These are phyloP conservation scores for Candolleomyces eurysporus DNA, from an alignment of 768 basidiomycete genomes.

Conservation along the genomic window DNA sequence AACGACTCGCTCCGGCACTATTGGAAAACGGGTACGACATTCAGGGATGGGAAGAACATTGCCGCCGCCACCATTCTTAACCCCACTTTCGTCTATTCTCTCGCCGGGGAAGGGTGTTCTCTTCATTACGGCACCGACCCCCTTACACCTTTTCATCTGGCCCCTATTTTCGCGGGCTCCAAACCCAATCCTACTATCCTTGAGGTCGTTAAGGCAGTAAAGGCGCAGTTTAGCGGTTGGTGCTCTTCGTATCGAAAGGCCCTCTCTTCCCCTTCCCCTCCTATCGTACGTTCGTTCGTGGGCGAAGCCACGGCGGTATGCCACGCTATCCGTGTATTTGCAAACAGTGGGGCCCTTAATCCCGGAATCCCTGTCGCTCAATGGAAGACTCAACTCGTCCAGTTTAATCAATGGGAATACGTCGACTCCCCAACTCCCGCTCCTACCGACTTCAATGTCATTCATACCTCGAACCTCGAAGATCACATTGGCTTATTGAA, in stretches of 20 bases:
- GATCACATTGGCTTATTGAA: slow-evolving; percentile 50
- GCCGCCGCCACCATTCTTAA: slow-evolving; percentile 31
- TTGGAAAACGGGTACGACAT: slow-evolving; percentile 43
- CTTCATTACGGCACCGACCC: slow-evolving; percentile 48
- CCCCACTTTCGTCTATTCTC: slow-evolving; percentile 46
- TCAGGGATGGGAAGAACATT: slow-evolving; percentile 5
- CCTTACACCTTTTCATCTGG: slow-evolving; percentile 40
- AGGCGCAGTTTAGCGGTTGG: slow-evolving; percentile 12
- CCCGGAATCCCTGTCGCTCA: slow-evolving; percentile 17
- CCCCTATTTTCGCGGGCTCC: slow-evolving; percentile 18
- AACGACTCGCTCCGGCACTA: slow-evolving; percentile 24
- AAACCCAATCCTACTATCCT: not conserved
- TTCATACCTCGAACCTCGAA: slow-evolving; percentile 49
- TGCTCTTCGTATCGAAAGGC: slow-evolving; percentile 11
- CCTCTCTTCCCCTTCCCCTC: slow-evolving; percentile 2
- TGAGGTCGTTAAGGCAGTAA: slow-evolving; percentile 9
- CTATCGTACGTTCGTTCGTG: slow-evolving; percentile 37
- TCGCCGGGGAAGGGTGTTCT: slow-evolving; percentile 33
- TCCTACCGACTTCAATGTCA: slow-evolving; percentile 34
- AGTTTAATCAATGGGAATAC: slow-evolving; percentile 2
- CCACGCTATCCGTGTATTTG: slow-evolving; percentile 27
- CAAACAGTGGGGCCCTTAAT: slow-evolving; percentile 14
- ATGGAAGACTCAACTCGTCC: slow-evolving; percentile 8
- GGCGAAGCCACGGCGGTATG: slow-evolving; percentile 42
- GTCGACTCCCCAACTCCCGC: not conserved